Evolutionary conservation across 441 rosid species (phyloP).

Genomic region (Aquilaria agallochum): DNA sequence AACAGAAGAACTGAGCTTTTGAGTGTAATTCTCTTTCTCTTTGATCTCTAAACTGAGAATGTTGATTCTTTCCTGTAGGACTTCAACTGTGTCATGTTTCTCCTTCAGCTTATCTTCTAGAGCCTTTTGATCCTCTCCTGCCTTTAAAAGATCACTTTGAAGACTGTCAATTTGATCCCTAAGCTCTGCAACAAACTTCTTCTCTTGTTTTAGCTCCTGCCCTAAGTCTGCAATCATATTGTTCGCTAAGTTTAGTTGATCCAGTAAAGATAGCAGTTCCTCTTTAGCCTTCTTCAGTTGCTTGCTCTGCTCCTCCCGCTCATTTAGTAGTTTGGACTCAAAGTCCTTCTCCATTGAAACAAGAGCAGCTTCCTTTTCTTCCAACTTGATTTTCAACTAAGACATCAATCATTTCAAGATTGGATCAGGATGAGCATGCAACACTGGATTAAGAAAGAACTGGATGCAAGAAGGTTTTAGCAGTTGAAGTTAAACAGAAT

Average conservation of each 20-base stretch:
- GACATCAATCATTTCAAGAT: neutral
- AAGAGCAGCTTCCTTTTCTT: slow-evolving; percentile 64
- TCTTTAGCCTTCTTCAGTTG: slow-evolving; percentile 51
- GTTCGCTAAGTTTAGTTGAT: slow-evolving; percentile 63
- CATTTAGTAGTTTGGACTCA: slow-evolving; percentile 46
- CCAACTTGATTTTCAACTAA: slow-evolving; percentile 65
- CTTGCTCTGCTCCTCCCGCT: slow-evolving; percentile 53
- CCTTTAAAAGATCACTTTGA: slow-evolving; percentile 41
- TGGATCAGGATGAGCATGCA: too few relatives aligned
- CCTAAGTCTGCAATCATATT: slow-evolving; percentile 54
- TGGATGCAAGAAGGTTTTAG: too few relatives aligned
- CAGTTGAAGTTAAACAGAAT: too few relatives aligned
- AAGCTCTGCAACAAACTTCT: slow-evolving; percentile 47
- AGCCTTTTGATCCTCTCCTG: slow-evolving; percentile 51
- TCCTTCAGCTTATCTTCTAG: slow-evolving; percentile 55
- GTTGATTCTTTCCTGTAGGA: slow-evolving; percentile 49
- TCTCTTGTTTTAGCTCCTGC: slow-evolving; percentile 67
- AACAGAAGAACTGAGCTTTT: slow-evolving; percentile 40
- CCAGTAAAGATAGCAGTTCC: slow-evolving; percentile 47
- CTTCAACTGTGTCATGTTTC: slow-evolving; percentile 45
- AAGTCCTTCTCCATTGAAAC: slow-evolving; percentile 50
- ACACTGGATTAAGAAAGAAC: too few relatives aligned
- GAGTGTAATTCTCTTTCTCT: slow-evolving; percentile 50
- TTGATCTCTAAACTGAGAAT: slow-evolving; percentile 57
- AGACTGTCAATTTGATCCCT: slow-evolving; percentile 48